Evolutionary conservation across 108 stramenopile species (phyloP), one percentile per base, ranked within the genome.

Genomic region (Skeletonema costatum): DNA sequence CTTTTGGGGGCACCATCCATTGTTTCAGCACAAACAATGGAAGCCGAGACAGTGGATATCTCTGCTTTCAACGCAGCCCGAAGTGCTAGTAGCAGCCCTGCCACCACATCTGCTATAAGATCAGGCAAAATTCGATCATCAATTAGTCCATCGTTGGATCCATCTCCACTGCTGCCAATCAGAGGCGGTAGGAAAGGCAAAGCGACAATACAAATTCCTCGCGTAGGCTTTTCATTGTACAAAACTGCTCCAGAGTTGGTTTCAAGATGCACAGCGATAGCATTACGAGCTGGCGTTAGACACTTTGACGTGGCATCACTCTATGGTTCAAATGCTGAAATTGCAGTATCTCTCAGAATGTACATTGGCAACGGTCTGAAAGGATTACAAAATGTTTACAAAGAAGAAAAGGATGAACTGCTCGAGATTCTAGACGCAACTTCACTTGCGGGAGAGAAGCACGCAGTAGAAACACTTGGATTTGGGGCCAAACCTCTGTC

Each of bases 201-300:
- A 59, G 38, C 81, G 0, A 76, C 33, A 6, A 62, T 87, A 12
- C 58, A 73, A 17, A 88, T 92, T 60, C 93, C 93, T 0, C 66
- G 88, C 1, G 80, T 94, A 10, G 90, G 89, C 12, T 90, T 89
- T 82, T 91, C 90, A 11, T 78, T 92, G 31, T 94, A 92, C 72
- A 94, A 94, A 75, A 94, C 93, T 12, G 38, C 83, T 8, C 70
- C 79, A 0, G 90, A 92, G 14, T 83, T 88, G 66, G 78, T 79
- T 0, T 67, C 68, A 53, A 68, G 84, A 62, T 84, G 86, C 19
- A 79, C 83, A 8, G 67, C 84, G 7, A 71, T 94, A 61, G 90
- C 93, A 10, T 73, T 94, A 68, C 70, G 80, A 38, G 78, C 87
- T 14, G 93, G 93, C 7, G 66, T 92, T 8, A 63, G 85, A 5